Evolutionary conservation across 2,329 filamentous ascomycete genomes (phyloP).

Genomic region (Chrysosporium queenslandicum): DNA sequence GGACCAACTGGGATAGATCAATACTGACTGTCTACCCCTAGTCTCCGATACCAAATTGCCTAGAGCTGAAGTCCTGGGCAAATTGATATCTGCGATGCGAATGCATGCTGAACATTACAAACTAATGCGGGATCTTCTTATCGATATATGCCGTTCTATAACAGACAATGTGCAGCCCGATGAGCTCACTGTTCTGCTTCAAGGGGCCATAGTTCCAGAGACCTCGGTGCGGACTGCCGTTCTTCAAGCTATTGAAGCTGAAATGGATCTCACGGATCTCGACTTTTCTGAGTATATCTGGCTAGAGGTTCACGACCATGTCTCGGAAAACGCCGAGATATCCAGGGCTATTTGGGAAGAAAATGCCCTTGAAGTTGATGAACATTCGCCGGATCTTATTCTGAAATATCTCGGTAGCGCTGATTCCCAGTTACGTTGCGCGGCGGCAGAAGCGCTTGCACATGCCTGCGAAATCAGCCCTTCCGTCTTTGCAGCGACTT

Average conservation of each 20-base stretch:
- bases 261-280: slow-evolving; percentile 82
- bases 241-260: slow-evolving; percentile 78
- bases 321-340: slow-evolving; percentile 73
- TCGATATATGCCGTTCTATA: slow-evolving; percentile 74
- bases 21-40: slow-evolving; percentile 20
- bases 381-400: slow-evolving; percentile 56
- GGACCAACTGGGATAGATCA: slow-evolving; percentile 6
- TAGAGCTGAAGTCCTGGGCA: slow-evolving; percentile 59
- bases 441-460: slow-evolving; percentile 71
- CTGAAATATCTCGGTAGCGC: slow-evolving; percentile 69
- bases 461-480: slow-evolving; percentile 57
- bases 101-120: slow-evolving; percentile 89
- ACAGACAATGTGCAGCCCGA: slow-evolving; percentile 64
- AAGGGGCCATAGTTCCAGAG: slow-evolving; percentile 69
- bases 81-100: slow-evolving; percentile 74
- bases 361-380: slow-evolving; percentile 62
- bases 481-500: slow-evolving; percentile 50
- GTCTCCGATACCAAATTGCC: slow-evolving; percentile 62
- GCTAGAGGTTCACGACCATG: slow-evolving; percentile 85
- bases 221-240: slow-evolving; percentile 71
- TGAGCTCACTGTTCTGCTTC: slow-evolving; percentile 67
- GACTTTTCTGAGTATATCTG: slow-evolving; percentile 84
- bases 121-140: slow-evolving; percentile 81
- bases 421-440: slow-evolving; percentile 71
- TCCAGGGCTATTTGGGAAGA: slow-evolving; percentile 92